Evolutionary conservation across 306 rosid species (phyloP).

Genomic region (Vigna reflexopilosa): DNA sequence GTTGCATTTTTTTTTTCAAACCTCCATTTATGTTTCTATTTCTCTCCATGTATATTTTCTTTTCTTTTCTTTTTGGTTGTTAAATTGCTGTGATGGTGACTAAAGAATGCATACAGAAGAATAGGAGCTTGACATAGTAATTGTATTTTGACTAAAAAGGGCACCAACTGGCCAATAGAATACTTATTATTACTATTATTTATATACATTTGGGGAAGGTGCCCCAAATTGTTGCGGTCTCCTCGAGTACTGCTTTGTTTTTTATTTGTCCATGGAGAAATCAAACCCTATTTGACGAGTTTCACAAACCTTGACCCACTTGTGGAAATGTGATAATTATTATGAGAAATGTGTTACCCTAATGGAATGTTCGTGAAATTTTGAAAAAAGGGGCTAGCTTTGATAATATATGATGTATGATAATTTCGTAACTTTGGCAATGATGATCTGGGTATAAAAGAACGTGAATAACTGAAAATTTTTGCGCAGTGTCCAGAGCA

Average conservation of each 20-base stretch:
- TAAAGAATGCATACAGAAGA: conserved; percentile 31
- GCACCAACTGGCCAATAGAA: conserved; percentile 41
- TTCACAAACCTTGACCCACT: conserved; percentile 51
- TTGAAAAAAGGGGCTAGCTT: neutral
- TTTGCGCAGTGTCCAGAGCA: conserved; percentile 13
- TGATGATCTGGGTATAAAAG: neutral
- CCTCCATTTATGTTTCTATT: neutral
- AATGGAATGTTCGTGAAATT: conserved; percentile 6
- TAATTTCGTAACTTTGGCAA: neutral
- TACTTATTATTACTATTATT: neutral
- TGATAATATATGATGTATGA: neutral
- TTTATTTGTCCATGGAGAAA: conserved; percentile 43
- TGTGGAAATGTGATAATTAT: conserved; percentile 10
- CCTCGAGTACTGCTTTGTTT: conserved; percentile 43
- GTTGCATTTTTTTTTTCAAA: neutral
- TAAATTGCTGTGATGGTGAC: neutral
- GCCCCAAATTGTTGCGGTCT: conserved; percentile 51
- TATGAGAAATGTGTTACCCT: neutral
- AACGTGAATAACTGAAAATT: conserved; percentile 10
- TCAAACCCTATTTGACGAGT: conserved; percentile 59
- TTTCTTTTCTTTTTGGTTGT: neutral
- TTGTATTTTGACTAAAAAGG: conserved; percentile 51
- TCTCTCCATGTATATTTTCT: neutral
- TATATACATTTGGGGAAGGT: conserved; percentile 30
- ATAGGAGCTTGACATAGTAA: conserved; percentile 47